phyloP scores from a whole-genome alignment of 306 rosid genomes.

The Spatholobus suberectus region DNA sequence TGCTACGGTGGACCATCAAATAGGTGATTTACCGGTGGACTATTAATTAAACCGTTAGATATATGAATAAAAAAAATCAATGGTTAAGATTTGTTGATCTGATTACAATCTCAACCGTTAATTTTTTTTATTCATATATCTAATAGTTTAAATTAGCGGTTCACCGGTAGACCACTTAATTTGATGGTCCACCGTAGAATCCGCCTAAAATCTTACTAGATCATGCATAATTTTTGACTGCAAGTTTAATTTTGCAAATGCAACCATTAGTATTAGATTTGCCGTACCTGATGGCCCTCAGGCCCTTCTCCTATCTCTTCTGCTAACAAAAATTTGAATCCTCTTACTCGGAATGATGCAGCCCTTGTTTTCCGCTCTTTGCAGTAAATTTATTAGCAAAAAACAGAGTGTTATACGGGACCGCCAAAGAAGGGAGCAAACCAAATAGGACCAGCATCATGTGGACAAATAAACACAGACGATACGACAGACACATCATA shows the following conservation, averaged over 20 bases:
- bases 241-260: constrained; percentile 12
- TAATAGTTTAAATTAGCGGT: too few relatives aligned
- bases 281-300: background rate
- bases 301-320: background rate
- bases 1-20: too few relatives aligned
- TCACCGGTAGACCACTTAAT: too few relatives aligned
- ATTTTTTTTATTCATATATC: too few relatives aligned
- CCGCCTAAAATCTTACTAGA: background rate
- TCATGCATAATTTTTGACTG: background rate
- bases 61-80: too few relatives aligned
- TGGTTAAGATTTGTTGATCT: too few relatives aligned
- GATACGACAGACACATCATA: constrained; percentile 16
- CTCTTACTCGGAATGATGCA: constrained; percentile 18
- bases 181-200: too few relatives aligned
- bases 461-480: constrained; percentile 29
- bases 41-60: too few relatives aligned
- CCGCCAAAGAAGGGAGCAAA: constrained; percentile 27
- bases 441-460: constrained; percentile 38
- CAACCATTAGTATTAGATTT: background rate
- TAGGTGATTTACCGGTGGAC: too few relatives aligned
- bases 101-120: too few relatives aligned
- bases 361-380: constrained; percentile 17
- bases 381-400: constrained; percentile 1
- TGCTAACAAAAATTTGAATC: background rate
- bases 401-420: background rate